Evolutionary conservation across 2,329 filamentous ascomycete genomes (phyloP).

Genomic region (Penicillium sp.): DNA sequence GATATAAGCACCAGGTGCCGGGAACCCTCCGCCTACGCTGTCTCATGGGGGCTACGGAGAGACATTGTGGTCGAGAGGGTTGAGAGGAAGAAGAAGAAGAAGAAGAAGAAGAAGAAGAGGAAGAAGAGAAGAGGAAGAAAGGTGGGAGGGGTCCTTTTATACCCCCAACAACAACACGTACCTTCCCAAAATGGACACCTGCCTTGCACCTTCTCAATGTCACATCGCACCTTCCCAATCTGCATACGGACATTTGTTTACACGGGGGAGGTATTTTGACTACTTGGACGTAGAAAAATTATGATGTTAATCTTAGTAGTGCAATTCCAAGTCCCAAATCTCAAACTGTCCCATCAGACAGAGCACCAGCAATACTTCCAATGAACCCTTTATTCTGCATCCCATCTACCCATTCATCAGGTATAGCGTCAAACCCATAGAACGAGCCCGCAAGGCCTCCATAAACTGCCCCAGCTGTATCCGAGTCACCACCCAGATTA

Average conservation of each 20-base stretch:
- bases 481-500: slow-evolving; percentile 45
- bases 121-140: background rate
- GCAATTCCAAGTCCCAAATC: background rate
- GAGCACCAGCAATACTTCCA: slow-evolving; percentile 4
- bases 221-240: background rate
- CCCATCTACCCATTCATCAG: slow-evolving; percentile 28
- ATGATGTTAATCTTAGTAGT: background rate
- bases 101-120: too few species aligned
- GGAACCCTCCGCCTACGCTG: too few species aligned
- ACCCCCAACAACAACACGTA: background rate
- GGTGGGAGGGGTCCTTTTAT: background rate
- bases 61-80: background rate
- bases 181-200: background rate
- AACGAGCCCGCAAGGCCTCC: slow-evolving; percentile 44
- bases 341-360: background rate
- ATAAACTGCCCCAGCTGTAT: slow-evolving; percentile 47
- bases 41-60: background rate
- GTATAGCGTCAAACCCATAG: slow-evolving; percentile 38
- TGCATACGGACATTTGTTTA: background rate
- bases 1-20: too few species aligned
- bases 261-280: background rate
- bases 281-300: background rate
- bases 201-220: background rate
- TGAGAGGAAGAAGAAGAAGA: too few species aligned
- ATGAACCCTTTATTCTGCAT: slow-evolving; percentile 27